Percentiles rank a stretch among this genome's conserved stretches.
Conservation (phyloP, 139 green algal genomes). For the Pycnococcus provasolii region DNA sequence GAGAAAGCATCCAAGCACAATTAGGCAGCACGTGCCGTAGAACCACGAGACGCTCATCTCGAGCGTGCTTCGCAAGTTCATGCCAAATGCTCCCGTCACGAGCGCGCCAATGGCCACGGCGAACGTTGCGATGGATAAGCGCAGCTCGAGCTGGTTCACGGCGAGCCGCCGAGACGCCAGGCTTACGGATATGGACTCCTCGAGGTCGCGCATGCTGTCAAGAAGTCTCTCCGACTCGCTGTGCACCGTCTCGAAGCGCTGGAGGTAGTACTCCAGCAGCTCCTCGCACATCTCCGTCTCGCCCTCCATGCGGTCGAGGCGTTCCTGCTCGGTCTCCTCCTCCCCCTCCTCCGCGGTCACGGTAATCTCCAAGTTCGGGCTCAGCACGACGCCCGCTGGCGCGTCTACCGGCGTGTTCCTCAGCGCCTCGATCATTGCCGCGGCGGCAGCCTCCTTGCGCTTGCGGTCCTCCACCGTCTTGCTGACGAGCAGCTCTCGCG, state of each 20-base stretch:
- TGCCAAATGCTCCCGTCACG: constrained; percentile 44
- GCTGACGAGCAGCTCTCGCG: background rate
- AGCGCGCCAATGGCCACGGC: constrained; percentile 36
- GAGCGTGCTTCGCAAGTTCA: constrained; percentile 39
- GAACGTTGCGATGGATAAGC: constrained; percentile 40
- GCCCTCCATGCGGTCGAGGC: constrained; percentile 1
- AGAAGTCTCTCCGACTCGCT: constrained; percentile 33
- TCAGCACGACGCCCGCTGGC: background rate
- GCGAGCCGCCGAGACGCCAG: constrained; percentile 31
- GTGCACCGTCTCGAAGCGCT: constrained; percentile 26
- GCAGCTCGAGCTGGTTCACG: constrained; percentile 42
- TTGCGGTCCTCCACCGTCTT: background rate
- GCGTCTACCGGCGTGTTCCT: background rate
- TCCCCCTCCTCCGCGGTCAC: constrained; percentile 13
- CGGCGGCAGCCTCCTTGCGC: background rate
- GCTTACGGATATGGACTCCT: constrained; percentile 36
- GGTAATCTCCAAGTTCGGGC: constrained; percentile 2
- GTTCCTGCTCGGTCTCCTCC: background rate
- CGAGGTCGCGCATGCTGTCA: constrained; percentile 37
- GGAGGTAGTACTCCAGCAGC: constrained; percentile 47
- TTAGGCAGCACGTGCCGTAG: constrained; percentile 18
- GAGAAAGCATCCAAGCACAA: background rate
- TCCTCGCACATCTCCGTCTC: constrained; percentile 27
- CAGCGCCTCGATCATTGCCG: background rate
- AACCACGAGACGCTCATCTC: constrained; percentile 30